Percentiles rank a stretch among this genome's conserved stretches.
Conservation (phyloP, 2,329 filamentous ascomycete genomes). For the Ascochyta viciae-villosae region DNA sequence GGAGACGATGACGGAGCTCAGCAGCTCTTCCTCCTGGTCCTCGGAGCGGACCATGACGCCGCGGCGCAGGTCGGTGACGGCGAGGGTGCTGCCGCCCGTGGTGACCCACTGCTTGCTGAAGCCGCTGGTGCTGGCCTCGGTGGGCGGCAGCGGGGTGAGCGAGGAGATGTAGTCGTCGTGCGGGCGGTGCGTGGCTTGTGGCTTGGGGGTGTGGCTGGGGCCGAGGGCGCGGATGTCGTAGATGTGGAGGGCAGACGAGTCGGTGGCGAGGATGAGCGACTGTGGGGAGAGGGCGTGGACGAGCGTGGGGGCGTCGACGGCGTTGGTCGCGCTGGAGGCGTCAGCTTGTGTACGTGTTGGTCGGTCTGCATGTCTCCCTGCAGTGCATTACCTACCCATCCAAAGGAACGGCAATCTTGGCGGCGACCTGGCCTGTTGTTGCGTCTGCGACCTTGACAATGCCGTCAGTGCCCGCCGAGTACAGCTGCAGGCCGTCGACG, state of each 20-base stretch:
- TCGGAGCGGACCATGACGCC: constrained; percentile 89
- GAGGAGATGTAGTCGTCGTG: constrained; percentile 94
- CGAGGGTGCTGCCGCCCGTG: constrained; percentile 88
- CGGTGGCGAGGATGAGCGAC: constrained; percentile 85
- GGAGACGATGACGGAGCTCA: constrained; percentile 80
- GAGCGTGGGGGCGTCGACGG: constrained; percentile 77
- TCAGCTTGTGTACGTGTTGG: not conserved
- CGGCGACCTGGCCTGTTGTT: constrained; percentile 71
- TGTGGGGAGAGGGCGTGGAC: constrained; percentile 86
- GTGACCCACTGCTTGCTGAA: constrained; percentile 95
- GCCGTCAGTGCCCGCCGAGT: constrained; percentile 67
- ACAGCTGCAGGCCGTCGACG: constrained; percentile 74
- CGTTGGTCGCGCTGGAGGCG: constrained; percentile 49
- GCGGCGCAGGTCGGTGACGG: constrained; percentile 84
- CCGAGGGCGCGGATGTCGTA: constrained; percentile 75
- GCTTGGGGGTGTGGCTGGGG: constrained; percentile 61
- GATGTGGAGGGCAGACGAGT: constrained; percentile 87
- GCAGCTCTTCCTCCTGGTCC: constrained; percentile 91
- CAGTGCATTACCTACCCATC: constrained; percentile 40
- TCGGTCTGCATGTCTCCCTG: no score
- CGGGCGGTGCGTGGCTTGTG: constrained; percentile 78
- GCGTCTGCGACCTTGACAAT: constrained; percentile 67
- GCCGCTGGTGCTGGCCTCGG: constrained; percentile 81
- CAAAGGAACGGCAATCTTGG: constrained; percentile 80
- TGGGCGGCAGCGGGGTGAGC: constrained; percentile 81